Evolutionary conservation across 495 filamentous ascomycete species (phyloP), one percentile per base, ranked within the genome.

Genomic region (Penicillium crystallinum): DNA sequence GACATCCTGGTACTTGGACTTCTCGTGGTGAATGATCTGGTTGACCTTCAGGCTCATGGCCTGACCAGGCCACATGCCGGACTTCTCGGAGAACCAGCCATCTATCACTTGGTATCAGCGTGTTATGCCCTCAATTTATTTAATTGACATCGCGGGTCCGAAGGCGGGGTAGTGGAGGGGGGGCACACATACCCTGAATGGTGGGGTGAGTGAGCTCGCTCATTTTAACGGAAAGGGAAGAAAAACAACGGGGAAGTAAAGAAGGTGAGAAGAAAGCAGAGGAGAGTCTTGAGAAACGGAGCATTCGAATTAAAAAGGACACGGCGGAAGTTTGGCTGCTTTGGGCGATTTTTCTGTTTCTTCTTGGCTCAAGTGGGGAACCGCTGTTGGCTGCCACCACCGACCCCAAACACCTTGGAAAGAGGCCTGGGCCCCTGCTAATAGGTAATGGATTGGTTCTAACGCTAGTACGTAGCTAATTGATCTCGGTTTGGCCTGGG

Each of bases 31-130:
- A 47, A 99, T 78, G 66, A 97, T 84, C 76, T 96, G 87, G 72
- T 99, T 90, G 69, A 99, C 92, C 77, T 89, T 91, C 68, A 99
- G 85, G 56, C 87, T 96, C 92, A 97, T 97, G 64, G 93, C 93
- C 75, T 97, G 95, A 63, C 93, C 93, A 42, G 93, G 93, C 93
- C 95, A 99, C 90, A 97, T 96, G 63, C 88, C 76, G 52, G 89
- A 95, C 72, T 95, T 85, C 75, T 97, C 95, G 68, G 90, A 90
- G 86, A 97, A 97, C 95, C 93, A 99, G 75, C 92, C 93, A 95
- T 97, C 92, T 96, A 50, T 19, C 59, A 23, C 22, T 21, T 10
- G 14, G 11, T 2, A 17, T 41, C 31, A 40, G 46, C 23, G 44
- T 33, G 25, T 36, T 27, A 35, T 23, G 2, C 34, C 34, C 14